A percentile compares a stretch with the other conserved stretches of the same genome.
phyloP scores from a whole-genome alignment of 441 rosid species.

The California macrophylla region DNA sequence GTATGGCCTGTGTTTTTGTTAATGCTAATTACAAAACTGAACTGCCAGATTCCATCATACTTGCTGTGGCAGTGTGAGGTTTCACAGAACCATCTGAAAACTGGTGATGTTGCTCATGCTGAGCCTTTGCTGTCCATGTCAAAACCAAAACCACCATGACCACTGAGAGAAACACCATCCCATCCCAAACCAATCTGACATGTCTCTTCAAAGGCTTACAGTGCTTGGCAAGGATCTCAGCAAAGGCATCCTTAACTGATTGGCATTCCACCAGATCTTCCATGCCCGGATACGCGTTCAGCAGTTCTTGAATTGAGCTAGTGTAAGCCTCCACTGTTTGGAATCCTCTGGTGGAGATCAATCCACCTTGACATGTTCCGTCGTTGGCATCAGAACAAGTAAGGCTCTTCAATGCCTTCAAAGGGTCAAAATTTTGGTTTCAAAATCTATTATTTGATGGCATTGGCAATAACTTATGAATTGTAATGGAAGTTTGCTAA shows the following conservation, averaged over 20 bases:
- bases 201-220: constrained; percentile 46
- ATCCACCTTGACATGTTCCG: constrained; percentile 30
- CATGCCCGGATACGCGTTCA: constrained; percentile 49
- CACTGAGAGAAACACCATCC: constrained; percentile 34
- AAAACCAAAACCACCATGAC: constrained; percentile 39
- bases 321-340: constrained; percentile 36
- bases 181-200: constrained; percentile 39
- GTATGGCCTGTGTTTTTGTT: too few relatives aligned
- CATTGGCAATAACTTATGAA: background rate
- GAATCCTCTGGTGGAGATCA: constrained; percentile 30
- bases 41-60: background rate
- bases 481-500: background rate
- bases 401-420: constrained; percentile 31
- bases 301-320: constrained; percentile 38
- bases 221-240: constrained; percentile 37
- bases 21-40: background rate
- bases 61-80: constrained; percentile 20
- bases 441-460: background rate
- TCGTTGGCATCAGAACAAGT: constrained; percentile 36
- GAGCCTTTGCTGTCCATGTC: constrained; percentile 32
- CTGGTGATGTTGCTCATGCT: constrained; percentile 22
- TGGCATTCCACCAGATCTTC: constrained; percentile 46
- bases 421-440: background rate
- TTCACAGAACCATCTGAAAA: constrained; percentile 27
- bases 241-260: constrained; percentile 43